A percentile compares a stretch with the other conserved stretches of the same genome.
phyloP scores from a whole-genome alignment of 2,329 filamentous ascomycete genomes.

The Cladosporium velox region DNA sequence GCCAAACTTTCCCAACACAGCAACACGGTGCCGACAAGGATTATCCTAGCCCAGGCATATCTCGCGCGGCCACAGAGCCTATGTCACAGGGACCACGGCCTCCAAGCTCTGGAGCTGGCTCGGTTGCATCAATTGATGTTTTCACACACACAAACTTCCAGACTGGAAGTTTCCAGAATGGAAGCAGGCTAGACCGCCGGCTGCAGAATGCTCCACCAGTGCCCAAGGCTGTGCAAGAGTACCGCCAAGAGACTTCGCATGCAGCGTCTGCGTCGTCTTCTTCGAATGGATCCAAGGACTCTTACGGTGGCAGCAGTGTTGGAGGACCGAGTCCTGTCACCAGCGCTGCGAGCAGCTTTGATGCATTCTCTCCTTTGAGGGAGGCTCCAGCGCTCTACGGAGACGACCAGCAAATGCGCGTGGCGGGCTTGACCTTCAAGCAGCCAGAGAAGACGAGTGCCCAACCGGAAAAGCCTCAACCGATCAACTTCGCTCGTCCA shows the following conservation, averaged over 20 bases:
- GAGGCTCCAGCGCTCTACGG: constrained; percentile 23
- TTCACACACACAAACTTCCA: constrained; percentile 5
- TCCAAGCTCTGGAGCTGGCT: constrained; percentile 10
- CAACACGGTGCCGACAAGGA: neutral
- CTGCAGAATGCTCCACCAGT: constrained; percentile 38
- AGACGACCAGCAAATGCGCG: constrained; percentile 32
- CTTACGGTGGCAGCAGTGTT: constrained; percentile 30
- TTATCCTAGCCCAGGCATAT: constrained; percentile 7
- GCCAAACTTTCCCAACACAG: constrained; percentile 27
- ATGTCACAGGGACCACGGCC: neutral
- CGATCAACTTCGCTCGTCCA: constrained; percentile 26
- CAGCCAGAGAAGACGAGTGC: constrained; percentile 30
- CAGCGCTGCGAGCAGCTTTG: constrained; percentile 38
- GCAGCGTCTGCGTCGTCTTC: constrained; percentile 35
- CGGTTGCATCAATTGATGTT: constrained; percentile 6
- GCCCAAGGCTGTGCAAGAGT: constrained; percentile 32
- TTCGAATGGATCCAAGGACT: constrained; percentile 32
- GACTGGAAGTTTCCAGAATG: neutral
- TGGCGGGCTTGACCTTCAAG: constrained; percentile 29
- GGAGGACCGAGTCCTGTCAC: constrained; percentile 33
- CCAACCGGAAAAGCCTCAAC: constrained; percentile 31
- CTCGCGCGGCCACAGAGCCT: constrained; percentile 17
- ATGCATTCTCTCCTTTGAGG: constrained; percentile 31
- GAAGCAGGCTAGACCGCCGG: constrained; percentile 29
- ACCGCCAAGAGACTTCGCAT: constrained; percentile 32